Evolutionary conservation across 1,284 basidiomycete species (phyloP).

Genomic region (Sporisorium scitamineum): DNA sequence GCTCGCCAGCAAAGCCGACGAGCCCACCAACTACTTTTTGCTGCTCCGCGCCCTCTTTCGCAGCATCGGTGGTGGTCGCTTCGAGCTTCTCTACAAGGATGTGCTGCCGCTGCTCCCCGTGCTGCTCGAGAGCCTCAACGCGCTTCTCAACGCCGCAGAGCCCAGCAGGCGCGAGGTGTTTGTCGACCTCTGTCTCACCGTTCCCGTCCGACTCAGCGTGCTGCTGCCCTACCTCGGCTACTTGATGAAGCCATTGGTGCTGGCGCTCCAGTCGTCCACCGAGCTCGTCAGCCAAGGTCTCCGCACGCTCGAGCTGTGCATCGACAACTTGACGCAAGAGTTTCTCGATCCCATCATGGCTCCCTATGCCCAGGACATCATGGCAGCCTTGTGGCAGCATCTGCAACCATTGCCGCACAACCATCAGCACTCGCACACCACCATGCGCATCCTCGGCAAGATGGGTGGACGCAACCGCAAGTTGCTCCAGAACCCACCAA

Average conservation of each 20-base stretch:
- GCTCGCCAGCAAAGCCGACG: conserved; percentile 88
- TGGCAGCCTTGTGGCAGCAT: conserved; percentile 78
- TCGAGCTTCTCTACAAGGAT: conserved; percentile 95
- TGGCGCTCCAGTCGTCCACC: conserved; percentile 82
- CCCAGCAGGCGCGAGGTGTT: conserved; percentile 72
- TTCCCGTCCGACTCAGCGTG: conserved; percentile 94
- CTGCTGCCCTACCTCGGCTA: conserved; percentile 94
- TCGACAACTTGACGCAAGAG: conserved; percentile 98
- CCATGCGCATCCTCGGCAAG: conserved; percentile 96
- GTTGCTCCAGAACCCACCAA: conserved; percentile 80
- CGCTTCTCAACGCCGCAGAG: conserved; percentile 67
- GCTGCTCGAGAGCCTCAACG: conserved; percentile 92
- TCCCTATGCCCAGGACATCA: conserved; percentile 81
- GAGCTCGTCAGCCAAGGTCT: conserved; percentile 96
- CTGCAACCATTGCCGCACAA: conserved; percentile 90
- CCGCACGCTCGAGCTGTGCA: conserved; percentile 97
- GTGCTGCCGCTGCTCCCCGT: conserved; percentile 95
- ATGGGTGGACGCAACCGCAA: conserved; percentile 93
- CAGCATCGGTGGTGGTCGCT: conserved; percentile 96
- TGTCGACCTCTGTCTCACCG: conserved; percentile 96
- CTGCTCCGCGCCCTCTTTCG: conserved; percentile 94
- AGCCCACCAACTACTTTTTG: conserved; percentile 92
- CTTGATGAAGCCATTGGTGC: conserved; percentile 94
- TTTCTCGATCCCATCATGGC: conserved; percentile 97
- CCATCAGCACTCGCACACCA: conserved; percentile 92